These are phyloP conservation scores for Zygnema cylindricum DNA, from an alignment of 139 green algal species.

Conservation along the genomic window DNA sequence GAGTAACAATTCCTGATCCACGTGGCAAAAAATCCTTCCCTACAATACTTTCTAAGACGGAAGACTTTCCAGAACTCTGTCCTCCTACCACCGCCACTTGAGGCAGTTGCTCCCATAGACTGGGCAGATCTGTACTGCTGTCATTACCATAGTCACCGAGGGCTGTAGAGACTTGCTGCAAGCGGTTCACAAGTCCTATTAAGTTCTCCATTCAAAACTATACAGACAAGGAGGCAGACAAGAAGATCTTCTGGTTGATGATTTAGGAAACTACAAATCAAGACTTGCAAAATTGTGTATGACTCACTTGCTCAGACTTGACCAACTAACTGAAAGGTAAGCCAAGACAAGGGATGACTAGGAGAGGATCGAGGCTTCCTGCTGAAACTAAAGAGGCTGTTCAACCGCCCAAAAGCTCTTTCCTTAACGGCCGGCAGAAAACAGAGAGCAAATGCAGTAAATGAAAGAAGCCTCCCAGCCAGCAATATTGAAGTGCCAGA, in stretches of 20 bases:
- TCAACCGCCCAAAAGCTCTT: background rate
- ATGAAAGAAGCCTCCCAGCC: no score
- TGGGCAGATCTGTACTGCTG: conserved; percentile 63
- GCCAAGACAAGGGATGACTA: background rate
- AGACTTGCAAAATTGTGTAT: no score
- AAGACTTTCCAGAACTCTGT: conserved; percentile 92
- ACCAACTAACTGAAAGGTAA: no score
- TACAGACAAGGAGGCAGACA: background rate
- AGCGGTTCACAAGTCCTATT: conserved; percentile 65
- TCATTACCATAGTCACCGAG: conserved; percentile 64
- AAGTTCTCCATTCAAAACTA: conserved; percentile 32
- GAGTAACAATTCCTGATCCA: conserved; percentile 86
- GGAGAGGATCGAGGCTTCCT: background rate
- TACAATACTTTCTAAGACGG: conserved; percentile 93
- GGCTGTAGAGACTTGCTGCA: conserved; percentile 63
- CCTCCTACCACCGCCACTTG: conserved; percentile 88
- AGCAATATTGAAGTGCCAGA: background rate
- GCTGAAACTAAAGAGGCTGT: background rate
- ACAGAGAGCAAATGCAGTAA: background rate
- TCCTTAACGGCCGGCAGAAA: background rate
- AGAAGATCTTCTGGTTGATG: no score
- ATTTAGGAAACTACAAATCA: no score
- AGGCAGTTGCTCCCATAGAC: conserved; percentile 83
- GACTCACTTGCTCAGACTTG: no score
- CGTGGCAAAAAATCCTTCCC: conserved; percentile 87